A percentile compares a stretch with the other conserved stretches of the same genome.
phyloP scores from a whole-genome alignment of 202 grass and related monocot species.

The Digitaria exilis region DNA sequence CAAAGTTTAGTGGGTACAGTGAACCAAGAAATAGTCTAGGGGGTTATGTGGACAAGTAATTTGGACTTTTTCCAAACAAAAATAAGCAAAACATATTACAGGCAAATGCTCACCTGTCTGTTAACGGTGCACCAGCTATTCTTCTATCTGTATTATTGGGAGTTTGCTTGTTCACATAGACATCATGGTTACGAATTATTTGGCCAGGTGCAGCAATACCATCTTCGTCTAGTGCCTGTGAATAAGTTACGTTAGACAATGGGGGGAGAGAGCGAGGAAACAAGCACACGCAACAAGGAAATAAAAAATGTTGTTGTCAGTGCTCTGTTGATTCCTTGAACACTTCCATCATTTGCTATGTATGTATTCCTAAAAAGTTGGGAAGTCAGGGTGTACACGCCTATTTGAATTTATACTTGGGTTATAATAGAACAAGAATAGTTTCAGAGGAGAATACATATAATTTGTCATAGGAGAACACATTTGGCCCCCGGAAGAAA shows the following conservation, averaged over 20 bases:
- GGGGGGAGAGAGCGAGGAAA: neutral
- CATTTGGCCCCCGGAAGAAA: neutral
- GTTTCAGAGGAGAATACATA: neutral
- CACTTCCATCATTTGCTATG: too few relatives aligned
- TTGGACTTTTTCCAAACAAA: too few relatives aligned
- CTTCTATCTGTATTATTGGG: constrained; percentile 41
- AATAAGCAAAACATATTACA: neutral
- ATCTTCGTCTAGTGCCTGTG: constrained; percentile 84
- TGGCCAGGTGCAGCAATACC: constrained; percentile 87
- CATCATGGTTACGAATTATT: constrained; percentile 94
- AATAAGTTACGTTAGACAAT: constrained; percentile 26
- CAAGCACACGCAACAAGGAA: neutral
- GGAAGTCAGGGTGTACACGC: neutral
- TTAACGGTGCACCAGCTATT: constrained; percentile 29
- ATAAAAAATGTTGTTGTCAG: neutral
- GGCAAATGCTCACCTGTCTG: constrained; percentile 41
- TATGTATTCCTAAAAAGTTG: neutral
- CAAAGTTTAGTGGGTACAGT: too few relatives aligned
- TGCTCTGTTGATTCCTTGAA: neutral
- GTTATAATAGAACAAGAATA: neutral
- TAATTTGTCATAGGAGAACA: constrained; percentile 14
- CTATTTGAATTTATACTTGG: neutral
- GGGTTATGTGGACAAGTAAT: too few relatives aligned
- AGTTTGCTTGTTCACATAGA: constrained; percentile 82
- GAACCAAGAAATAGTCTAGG: too few relatives aligned